A percentile compares a stretch with the other conserved stretches of the same genome.
Evolutionary conservation across 805 yeast genomes (phyloP).

Genomic region (Suhomyces faveliae): DNA sequence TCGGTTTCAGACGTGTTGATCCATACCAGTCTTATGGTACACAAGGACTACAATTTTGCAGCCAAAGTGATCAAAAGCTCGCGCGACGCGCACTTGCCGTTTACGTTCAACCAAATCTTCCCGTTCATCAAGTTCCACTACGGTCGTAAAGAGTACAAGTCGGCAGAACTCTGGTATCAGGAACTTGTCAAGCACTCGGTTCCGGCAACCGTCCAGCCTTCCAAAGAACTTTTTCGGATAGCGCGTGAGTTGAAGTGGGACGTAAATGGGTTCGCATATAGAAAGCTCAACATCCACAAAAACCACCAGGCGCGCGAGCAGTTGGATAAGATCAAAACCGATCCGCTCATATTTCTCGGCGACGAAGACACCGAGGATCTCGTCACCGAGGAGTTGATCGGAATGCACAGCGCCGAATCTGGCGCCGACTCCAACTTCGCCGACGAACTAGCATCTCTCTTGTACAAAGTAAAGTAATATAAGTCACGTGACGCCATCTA

Average conservation of each 20-base stretch:
- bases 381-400: conserved; percentile 23
- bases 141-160: conserved; percentile 24
- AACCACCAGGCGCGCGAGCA: conserved; percentile 22
- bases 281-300: conserved; percentile 21
- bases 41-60: conserved; percentile 36
- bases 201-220: conserved; percentile 25
- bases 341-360: conserved; percentile 3
- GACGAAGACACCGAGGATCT: conserved; percentile 8
- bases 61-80: conserved; percentile 26
- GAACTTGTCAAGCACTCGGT: conserved; percentile 33
- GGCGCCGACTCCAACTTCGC: conserved; percentile 16
- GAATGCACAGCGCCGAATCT: conserved; percentile 2
- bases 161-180: conserved; percentile 39
- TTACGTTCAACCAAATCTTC: conserved; percentile 38
- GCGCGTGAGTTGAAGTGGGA: conserved; percentile 39
- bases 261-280: conserved; percentile 32
- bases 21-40: conserved; percentile 27
- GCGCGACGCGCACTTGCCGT: conserved; percentile 27
- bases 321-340: conserved; percentile 13
- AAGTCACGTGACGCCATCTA: background rate
- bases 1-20: conserved; percentile 32
- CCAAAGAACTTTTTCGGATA: conserved; percentile 28
- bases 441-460: conserved; percentile 21
- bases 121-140: conserved; percentile 41
- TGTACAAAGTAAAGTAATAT: conserved; percentile 9